These are phyloP conservation scores for Cystofilobasidium bisporidii DNA, from an alignment of 768 basidiomycete species.

Conservation along the genomic window DNA sequence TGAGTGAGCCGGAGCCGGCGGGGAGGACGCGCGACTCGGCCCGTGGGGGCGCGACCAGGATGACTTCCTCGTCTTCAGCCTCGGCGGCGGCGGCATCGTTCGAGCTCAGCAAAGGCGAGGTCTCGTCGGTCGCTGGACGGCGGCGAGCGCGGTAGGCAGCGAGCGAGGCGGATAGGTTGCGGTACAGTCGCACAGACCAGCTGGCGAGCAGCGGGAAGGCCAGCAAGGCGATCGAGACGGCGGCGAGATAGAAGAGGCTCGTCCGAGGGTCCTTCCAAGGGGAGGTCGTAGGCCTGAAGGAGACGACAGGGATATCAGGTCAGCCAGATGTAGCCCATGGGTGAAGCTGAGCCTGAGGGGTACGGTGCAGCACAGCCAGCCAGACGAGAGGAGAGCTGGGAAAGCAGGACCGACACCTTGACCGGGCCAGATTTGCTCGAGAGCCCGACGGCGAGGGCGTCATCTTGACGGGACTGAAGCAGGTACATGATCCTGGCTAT, in stretches of 20 bases:
- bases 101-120: neutral
- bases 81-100: neutral
- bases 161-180: neutral
- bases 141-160: neutral
- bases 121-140: neutral
- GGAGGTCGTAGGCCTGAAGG: neutral
- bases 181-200: neutral
- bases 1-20: neutral
- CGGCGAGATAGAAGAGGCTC: slow-evolving; percentile 8
- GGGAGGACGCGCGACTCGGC: slow-evolving; percentile 8
- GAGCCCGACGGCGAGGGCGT: neutral
- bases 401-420: neutral
- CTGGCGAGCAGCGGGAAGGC: neutral
- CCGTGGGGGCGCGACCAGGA: slow-evolving; percentile 1
- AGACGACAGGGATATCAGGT: neutral
- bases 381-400: no score
- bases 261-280: slow-evolving; percentile 15
- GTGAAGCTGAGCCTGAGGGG: no score
- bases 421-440: neutral
- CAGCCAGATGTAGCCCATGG: no score
- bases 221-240: slow-evolving; percentile 11
- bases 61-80: neutral
- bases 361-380: no score
- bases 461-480: neutral
- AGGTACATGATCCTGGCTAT: neutral